Percentiles rank a stretch among this genome's conserved stretches.
phyloP scores from a whole-genome alignment of 2,329 filamentous ascomycete species.

The Sporothrix brasiliensis region DNA sequence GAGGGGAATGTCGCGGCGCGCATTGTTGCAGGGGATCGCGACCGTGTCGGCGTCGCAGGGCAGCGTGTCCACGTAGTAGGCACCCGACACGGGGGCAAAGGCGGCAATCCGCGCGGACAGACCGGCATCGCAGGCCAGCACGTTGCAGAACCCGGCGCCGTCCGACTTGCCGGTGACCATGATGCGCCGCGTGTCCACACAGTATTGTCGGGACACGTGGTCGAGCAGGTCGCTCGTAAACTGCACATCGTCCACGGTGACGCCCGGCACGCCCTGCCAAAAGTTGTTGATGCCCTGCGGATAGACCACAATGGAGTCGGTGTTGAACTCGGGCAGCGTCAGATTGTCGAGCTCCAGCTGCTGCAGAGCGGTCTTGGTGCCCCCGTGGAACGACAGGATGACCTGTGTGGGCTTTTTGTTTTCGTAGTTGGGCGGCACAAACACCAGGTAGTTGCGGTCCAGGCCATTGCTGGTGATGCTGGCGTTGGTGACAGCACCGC shows the following conservation, averaged over 20 bases:
- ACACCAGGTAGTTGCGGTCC: conserved; percentile 11
- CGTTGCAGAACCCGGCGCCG: conserved; percentile 17
- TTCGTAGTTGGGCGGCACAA: conserved; percentile 18
- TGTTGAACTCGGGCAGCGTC: conserved; percentile 16
- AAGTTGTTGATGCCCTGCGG: conserved; percentile 10
- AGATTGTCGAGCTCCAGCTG: conserved; percentile 15
- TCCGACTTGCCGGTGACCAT: conserved; percentile 22
- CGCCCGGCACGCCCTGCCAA: conserved; percentile 16
- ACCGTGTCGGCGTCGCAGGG: conserved; percentile 10
- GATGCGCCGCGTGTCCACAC: conserved; percentile 6
- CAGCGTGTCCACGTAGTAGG: conserved; percentile 20
- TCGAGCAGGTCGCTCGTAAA: conserved; percentile 14
- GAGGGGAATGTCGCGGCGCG: not conserved
- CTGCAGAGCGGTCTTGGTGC: conserved; percentile 12
- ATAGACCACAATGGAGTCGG: conserved; percentile 7
- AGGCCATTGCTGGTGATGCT: conserved; percentile 19
- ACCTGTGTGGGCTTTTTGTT: conserved; percentile 1
- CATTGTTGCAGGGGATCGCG: not conserved
- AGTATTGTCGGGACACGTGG: conserved; percentile 2
- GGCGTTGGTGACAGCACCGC: not conserved
- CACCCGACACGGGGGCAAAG: conserved; percentile 19
- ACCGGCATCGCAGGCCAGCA: conserved; percentile 13
- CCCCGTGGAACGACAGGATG: conserved; percentile 25
- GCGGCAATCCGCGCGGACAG: conserved; percentile 1
- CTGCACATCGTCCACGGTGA: not conserved